These are phyloP conservation scores for Chaetomidium leptoderma DNA, from an alignment of 495 filamentous ascomycete genomes.

Conservation along the genomic window DNA sequence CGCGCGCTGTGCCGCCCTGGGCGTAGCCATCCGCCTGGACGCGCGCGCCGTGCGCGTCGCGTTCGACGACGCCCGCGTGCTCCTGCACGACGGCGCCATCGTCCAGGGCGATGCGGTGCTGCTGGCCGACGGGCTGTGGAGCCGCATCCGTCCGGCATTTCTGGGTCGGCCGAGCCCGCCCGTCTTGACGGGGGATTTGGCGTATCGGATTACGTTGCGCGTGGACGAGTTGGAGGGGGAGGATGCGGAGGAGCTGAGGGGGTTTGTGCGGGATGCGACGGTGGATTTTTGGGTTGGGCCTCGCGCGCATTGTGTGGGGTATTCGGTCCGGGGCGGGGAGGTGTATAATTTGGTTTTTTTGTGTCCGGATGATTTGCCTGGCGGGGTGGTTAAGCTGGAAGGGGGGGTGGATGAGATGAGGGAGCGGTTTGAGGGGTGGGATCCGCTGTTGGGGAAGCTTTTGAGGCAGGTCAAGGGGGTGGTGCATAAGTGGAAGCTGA, in stretches of 20 bases:
- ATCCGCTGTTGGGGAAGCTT: slow-evolving; percentile 48
- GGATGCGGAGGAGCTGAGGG: slow-evolving; percentile 40
- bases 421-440: slow-evolving; percentile 50
- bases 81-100: slow-evolving; percentile 30
- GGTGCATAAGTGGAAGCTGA: slow-evolving; percentile 52
- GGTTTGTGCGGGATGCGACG: slow-evolving; percentile 48
- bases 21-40: slow-evolving; percentile 37
- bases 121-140: slow-evolving; percentile 56
- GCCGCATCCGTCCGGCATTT: slow-evolving; percentile 42
- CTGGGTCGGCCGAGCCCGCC: slow-evolving; percentile 42
- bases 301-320: slow-evolving; percentile 52
- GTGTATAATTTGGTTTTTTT: slow-evolving; percentile 58
- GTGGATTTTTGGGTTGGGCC: slow-evolving; percentile 72
- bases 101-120: slow-evolving; percentile 50
- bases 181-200: slow-evolving; percentile 55
- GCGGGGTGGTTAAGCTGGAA: slow-evolving; percentile 37
- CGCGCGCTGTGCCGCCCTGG: slow-evolving; percentile 35
- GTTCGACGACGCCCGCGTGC: slow-evolving; percentile 37
- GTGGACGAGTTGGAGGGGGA: slow-evolving; percentile 46
- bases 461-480: slow-evolving; percentile 43
- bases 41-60: slow-evolving; percentile 39
- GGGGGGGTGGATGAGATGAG: slow-evolving; percentile 48
- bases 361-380: slow-evolving; percentile 50
- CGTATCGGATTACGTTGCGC: slow-evolving; percentile 55
- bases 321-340: slow-evolving; percentile 48